Evolutionary conservation across 306 rosid species (phyloP).

Genomic region (Pueraria montana): DNA sequence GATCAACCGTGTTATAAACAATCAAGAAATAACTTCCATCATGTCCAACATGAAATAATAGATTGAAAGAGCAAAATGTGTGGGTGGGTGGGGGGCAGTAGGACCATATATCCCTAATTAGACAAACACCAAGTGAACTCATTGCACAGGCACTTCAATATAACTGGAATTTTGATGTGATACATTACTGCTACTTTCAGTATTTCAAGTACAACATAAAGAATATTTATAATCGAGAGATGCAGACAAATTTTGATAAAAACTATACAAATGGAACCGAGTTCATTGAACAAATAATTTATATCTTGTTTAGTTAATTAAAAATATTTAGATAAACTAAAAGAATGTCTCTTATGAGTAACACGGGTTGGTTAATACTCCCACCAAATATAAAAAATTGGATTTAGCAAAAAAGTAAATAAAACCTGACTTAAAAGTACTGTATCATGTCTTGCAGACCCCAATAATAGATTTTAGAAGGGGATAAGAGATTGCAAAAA

Average conservation of each 20-base stretch:
- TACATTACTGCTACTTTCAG: conserved; percentile 23
- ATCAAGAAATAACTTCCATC: conserved; percentile 29
- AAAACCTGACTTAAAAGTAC: background rate
- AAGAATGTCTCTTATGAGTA: background rate
- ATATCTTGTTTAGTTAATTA: conserved; percentile 19
- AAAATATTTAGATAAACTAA: conserved; percentile 14
- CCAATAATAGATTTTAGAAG: conserved; percentile 22
- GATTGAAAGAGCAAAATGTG: conserved; percentile 30
- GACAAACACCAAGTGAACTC: conserved; percentile 41
- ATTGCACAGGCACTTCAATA: conserved; percentile 29
- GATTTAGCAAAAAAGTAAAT: conserved; percentile 7
- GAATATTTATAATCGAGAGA: conserved; percentile 37
- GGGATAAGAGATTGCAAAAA: conserved; percentile 29
- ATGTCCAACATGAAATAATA: conserved; percentile 39
- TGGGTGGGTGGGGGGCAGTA: conserved; percentile 2
- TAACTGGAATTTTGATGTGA: conserved; percentile 30
- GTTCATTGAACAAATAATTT: conserved; percentile 19
- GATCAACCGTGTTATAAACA: conserved; percentile 26
- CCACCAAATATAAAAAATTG: conserved; percentile 33
- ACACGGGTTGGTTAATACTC: conserved; percentile 16
- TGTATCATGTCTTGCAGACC: conserved; percentile 25
- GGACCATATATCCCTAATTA: conserved; percentile 27
- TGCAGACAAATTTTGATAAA: conserved; percentile 29
- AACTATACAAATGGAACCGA: conserved; percentile 13
- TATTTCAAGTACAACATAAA: conserved; percentile 14